These are phyloP conservation scores for Globisporangium polare DNA, from an alignment of 352 stramenopile species.

Conservation along the genomic window DNA sequence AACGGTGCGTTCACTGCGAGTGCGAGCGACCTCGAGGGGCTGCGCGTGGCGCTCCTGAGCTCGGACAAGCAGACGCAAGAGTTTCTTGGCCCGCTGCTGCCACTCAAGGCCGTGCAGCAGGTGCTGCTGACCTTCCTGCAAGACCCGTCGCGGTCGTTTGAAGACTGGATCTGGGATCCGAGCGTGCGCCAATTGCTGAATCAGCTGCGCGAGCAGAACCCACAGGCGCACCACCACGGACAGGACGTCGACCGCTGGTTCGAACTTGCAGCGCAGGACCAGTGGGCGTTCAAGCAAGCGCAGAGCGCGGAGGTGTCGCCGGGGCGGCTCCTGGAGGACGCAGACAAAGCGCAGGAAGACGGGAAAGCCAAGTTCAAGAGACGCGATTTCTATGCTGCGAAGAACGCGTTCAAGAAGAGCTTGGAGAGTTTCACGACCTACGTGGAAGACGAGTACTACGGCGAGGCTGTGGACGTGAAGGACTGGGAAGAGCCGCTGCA, in stretches of 20 bases:
- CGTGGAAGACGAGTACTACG: slow-evolving; percentile 49
- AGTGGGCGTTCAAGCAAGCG: slow-evolving; percentile 3
- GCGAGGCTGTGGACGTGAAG: slow-evolving; percentile 19
- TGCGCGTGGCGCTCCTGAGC: slow-evolving; percentile 36
- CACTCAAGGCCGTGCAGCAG: slow-evolving; percentile 57
- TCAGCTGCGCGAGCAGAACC: slow-evolving; percentile 35
- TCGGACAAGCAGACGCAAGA: slow-evolving; percentile 49
- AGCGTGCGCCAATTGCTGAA: slow-evolving; percentile 49
- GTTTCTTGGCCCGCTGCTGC: slow-evolving; percentile 56
- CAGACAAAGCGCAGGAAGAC: slow-evolving; percentile 45
- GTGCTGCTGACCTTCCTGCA: slow-evolving; percentile 66
- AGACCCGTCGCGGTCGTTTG: slow-evolving; percentile 53
- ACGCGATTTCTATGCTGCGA: slow-evolving; percentile 58
- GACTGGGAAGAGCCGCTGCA: slow-evolving; percentile 45
- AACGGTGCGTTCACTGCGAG: slow-evolving; percentile 8
- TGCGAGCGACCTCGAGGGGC: slow-evolving; percentile 25
- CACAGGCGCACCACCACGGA: slow-evolving; percentile 20
- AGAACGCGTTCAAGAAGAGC: slow-evolving; percentile 63
- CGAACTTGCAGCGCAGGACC: slow-evolving; percentile 23
- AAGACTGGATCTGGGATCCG: slow-evolving; percentile 77
- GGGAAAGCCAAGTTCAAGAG: slow-evolving; percentile 65
- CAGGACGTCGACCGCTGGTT: slow-evolving; percentile 50
- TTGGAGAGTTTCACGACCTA: slow-evolving; percentile 34
- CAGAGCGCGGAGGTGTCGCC: slow-evolving; percentile 18
- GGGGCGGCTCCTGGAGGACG: slow-evolving; percentile 27